Evolutionary conservation across 1,284 basidiomycete genomes (phyloP).

Genomic region (Moesziomyces antarcticus): DNA sequence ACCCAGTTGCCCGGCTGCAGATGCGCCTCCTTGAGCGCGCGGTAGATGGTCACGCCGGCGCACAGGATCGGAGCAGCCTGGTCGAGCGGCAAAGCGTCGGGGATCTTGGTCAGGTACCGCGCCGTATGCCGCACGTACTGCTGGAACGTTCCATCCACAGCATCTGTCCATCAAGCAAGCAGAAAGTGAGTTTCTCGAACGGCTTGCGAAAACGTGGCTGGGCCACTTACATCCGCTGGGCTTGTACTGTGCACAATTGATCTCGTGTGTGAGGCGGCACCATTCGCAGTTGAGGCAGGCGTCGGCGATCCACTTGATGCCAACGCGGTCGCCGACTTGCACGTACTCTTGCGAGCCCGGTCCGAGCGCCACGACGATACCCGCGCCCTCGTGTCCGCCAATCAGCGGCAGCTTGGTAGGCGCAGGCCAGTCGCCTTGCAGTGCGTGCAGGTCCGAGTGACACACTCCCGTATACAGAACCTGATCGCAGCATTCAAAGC

Average conservation of each 20-base stretch:
- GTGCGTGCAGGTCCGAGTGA: constrained; percentile 50
- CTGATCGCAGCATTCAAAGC: constrained; percentile 1
- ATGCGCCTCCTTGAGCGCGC: constrained; percentile 81
- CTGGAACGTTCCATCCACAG: constrained; percentile 82
- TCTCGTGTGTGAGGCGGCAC: constrained; percentile 79
- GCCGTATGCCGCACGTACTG: constrained; percentile 76
- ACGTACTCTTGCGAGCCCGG: constrained; percentile 74
- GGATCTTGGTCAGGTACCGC: constrained; percentile 74
- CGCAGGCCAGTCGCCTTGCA: constrained; percentile 65
- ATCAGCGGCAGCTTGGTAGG: constrained; percentile 77
- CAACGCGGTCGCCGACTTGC: constrained; percentile 80
- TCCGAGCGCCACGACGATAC: constrained; percentile 80
- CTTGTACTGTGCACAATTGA: constrained; percentile 68
- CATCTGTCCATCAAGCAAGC: constrained; percentile 9
- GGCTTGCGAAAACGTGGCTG: not conserved
- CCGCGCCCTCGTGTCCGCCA: constrained; percentile 81
- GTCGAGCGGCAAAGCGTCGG: constrained; percentile 72
- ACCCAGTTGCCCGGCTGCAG: constrained; percentile 79
- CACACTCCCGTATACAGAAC: constrained; percentile 47
- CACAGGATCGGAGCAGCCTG: constrained; percentile 86
- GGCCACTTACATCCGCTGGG: constrained; percentile 68
- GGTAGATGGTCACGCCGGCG: constrained; percentile 81
- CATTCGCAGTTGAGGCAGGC: constrained; percentile 78
- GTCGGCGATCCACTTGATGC: constrained; percentile 76
- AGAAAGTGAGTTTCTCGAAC: too few relatives aligned